phyloP scores from a whole-genome alignment of 441 rosid species.

The Syzygium syzygioides region DNA sequence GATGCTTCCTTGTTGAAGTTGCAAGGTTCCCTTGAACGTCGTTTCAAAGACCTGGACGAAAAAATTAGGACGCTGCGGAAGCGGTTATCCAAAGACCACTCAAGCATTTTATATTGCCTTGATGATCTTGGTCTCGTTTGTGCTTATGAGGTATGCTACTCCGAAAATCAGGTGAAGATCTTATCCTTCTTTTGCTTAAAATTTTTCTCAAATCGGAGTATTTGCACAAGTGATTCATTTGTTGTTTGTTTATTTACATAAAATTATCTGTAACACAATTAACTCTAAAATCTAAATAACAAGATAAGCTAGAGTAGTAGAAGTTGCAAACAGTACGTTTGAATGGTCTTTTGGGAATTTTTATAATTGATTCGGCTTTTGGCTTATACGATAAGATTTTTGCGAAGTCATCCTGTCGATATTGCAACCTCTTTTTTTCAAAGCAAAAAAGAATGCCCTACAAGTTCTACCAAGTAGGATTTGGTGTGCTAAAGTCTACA shows the following conservation, averaged over 20 bases:
- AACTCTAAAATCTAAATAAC: neutral
- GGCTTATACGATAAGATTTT: neutral
- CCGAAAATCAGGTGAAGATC: no score
- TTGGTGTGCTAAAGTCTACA: neutral
- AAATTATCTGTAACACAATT: neutral
- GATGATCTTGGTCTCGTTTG: conserved; percentile 81
- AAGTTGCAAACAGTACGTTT: no score
- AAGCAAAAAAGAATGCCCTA: neutral
- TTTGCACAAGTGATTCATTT: no score
- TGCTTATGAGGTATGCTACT: conserved; percentile 62
- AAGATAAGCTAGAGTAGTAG: neutral
- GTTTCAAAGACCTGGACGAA: conserved; percentile 37
- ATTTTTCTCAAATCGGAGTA: no score
- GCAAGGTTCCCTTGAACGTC: conserved; percentile 32
- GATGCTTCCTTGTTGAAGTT: conserved; percentile 40
- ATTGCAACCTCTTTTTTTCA: neutral
- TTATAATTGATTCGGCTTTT: no score
- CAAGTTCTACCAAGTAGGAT: neutral
- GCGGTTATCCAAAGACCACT: conserved; percentile 42
- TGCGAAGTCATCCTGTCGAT: neutral
- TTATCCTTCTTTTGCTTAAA: no score
- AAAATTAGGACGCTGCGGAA: conserved; percentile 35
- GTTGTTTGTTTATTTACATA: no score
- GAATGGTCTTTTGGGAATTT: no score
- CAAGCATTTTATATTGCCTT: conserved; percentile 70